Percentiles rank a stretch among this genome's conserved stretches.
Conservation (phyloP, 345 rosid species). For the Orychophragmus violaceus region DNA sequence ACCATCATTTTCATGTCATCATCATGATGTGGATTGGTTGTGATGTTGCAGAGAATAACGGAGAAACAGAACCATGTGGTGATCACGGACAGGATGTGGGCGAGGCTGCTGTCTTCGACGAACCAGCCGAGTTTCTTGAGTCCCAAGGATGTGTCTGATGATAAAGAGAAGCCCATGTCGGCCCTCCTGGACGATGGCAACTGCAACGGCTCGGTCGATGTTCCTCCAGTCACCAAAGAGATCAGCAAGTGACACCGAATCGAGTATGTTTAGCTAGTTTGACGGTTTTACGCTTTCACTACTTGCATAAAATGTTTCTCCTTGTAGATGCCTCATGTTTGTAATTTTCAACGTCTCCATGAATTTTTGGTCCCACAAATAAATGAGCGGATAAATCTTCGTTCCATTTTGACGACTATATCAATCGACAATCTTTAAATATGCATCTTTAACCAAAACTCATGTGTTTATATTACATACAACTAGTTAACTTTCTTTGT, state of each 20-base stretch:
- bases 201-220: constrained; percentile 20
- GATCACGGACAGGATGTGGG: constrained; percentile 83
- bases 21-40: neutral
- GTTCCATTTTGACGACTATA: too few relatives aligned
- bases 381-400: too few relatives aligned
- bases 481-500: too few relatives aligned
- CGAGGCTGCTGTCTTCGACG: constrained; percentile 67
- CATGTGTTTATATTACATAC: too few relatives aligned
- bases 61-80: constrained; percentile 62
- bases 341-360: neutral
- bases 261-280: neutral
- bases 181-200: constrained; percentile 26
- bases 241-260: constrained; percentile 13
- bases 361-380: too few relatives aligned
- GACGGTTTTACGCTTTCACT: neutral
- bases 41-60: constrained; percentile 43
- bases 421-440: too few relatives aligned
- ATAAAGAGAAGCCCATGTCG: constrained; percentile 20
- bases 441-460: too few relatives aligned
- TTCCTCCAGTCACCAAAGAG: constrained; percentile 29
- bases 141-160: constrained; percentile 22
- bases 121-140: constrained; percentile 69
- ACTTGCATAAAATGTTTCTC: neutral
- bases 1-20: neutral
- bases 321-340: neutral